A percentile compares a stretch with the other conserved stretches of the same genome.
These are phyloP conservation scores for Starmerella lactis-condensi DNA, from an alignment of 805 yeast genomes.

Conservation along the genomic window DNA sequence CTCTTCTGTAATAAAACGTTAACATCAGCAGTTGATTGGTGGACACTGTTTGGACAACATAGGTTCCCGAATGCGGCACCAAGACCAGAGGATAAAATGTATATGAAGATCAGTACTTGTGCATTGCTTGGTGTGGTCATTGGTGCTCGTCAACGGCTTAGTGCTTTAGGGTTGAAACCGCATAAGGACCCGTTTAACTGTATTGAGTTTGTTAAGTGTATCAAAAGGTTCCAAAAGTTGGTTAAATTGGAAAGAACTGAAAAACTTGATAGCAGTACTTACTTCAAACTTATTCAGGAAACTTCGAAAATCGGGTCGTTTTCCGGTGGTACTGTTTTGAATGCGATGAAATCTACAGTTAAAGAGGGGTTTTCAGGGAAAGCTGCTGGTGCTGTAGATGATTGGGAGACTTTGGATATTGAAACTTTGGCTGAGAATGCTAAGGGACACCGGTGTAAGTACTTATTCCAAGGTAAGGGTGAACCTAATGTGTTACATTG, in stretches of 20 bases:
- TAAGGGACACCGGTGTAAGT: slow-evolving; percentile 16
- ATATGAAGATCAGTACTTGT: slow-evolving; percentile 34
- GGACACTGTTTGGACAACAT: slow-evolving; percentile 46
- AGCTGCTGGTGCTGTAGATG: slow-evolving; percentile 10
- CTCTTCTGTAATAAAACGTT: slow-evolving; percentile 62
- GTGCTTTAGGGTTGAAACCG: slow-evolving; percentile 36
- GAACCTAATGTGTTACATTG: slow-evolving; percentile 9
- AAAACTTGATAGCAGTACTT: slow-evolving; percentile 40
- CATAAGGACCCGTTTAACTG: slow-evolving; percentile 76
- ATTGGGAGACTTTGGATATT: slow-evolving; percentile 16
- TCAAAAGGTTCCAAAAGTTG: slow-evolving; percentile 65
- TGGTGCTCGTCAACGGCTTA: slow-evolving; percentile 45
- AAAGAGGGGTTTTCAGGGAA: slow-evolving; percentile 32
- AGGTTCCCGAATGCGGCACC: slow-evolving; percentile 17
- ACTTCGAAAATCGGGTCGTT: slow-evolving; percentile 27
- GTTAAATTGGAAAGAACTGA: slow-evolving; percentile 34
- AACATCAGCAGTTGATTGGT: slow-evolving; percentile 57
- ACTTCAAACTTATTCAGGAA: slow-evolving; percentile 30
- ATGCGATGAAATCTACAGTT: slow-evolving; percentile 49
- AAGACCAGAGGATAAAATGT: slow-evolving; percentile 12
- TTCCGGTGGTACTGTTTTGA: slow-evolving; percentile 19
- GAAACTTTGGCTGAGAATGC: slow-evolving; percentile 12
- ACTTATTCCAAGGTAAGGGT: slow-evolving; percentile 16
- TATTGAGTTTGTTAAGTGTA: slow-evolving; percentile 44
- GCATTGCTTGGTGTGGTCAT: slow-evolving; percentile 63